Conservation (phyloP, 306 rosid species). For the Cotoneaster glaucophyllus region DNA sequence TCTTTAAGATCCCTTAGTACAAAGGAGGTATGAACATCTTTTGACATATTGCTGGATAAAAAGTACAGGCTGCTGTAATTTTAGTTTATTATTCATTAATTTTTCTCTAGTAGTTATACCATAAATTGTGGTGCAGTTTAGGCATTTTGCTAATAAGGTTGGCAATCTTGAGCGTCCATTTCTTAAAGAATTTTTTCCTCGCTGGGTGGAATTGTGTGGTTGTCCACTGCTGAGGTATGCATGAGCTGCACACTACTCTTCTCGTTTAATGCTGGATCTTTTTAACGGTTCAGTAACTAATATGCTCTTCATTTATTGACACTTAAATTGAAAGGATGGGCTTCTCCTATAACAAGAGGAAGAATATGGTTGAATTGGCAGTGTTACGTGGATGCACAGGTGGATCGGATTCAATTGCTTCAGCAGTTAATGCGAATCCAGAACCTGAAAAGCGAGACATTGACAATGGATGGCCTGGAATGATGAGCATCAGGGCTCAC, state of each 20-base stretch:
- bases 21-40: constrained; percentile 65
- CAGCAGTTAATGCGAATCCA: constrained; percentile 43
- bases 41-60: neutral
- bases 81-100: neutral
- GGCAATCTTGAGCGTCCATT: constrained; percentile 99
- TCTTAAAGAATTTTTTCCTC: constrained; percentile 95
- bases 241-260: constrained; percentile 12
- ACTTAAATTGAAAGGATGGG: constrained; percentile 60
- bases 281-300: constrained; percentile 24
- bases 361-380: constrained; percentile 93
- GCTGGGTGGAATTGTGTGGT: constrained; percentile 93
- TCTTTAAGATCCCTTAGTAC: constrained; percentile 73
- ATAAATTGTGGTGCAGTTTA: constrained; percentile 57
- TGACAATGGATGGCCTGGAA: constrained; percentile 96
- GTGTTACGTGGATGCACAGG: constrained; percentile 88
- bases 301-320: constrained; percentile 7
- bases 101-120: neutral
- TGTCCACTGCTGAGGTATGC: constrained; percentile 82
- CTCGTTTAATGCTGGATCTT: constrained; percentile 2
- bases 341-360: constrained; percentile 87
- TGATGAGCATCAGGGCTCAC: constrained; percentile 95
- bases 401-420: constrained; percentile 43
- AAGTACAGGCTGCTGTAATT: neutral
- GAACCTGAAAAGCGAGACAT: constrained; percentile 72
- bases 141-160: constrained; percentile 93